phyloP scores from a whole-genome alignment of 768 basidiomycete species.

The Suillus sp. region DNA sequence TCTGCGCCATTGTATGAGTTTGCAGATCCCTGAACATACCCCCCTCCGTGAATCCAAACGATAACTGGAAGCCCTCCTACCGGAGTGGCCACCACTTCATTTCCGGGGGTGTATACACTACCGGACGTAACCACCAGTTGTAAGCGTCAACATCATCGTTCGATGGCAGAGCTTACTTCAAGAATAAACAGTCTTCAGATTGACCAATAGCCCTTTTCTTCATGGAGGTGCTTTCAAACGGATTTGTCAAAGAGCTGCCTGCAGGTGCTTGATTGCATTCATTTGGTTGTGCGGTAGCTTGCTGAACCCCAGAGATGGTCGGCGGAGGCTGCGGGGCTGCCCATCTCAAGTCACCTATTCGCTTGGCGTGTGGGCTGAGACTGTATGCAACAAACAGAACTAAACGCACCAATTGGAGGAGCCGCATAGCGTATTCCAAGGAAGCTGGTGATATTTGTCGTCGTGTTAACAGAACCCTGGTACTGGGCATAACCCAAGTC shows the following conservation, averaged over 20 bases:
- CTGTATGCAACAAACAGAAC: too few relatives aligned
- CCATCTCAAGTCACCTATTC: conserved; percentile 30
- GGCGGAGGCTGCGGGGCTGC: conserved; percentile 30
- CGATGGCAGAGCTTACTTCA: conserved; percentile 25
- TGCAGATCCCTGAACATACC: conserved; percentile 28
- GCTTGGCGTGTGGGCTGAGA: not conserved
- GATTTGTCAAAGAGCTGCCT: conserved; percentile 35
- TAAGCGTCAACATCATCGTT: not conserved
- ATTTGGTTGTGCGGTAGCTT: conserved; percentile 28
- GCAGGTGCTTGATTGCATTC: conserved; percentile 33
- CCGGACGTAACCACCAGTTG: not conserved
- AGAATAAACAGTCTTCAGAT: conserved; percentile 36
- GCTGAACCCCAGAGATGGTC: conserved; percentile 24
- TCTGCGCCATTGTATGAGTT: conserved; percentile 24
- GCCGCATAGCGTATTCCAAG: conserved; percentile 32
- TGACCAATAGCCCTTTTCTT: conserved; percentile 19
- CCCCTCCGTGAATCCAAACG: conserved; percentile 40
- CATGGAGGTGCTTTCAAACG: conserved; percentile 9
- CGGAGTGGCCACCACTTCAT: not conserved
- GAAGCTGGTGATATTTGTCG: conserved; percentile 26
- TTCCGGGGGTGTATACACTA: conserved; percentile 35
- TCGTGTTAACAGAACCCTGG: conserved; percentile 25
- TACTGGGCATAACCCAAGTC: conserved; percentile 32
- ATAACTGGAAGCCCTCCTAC: conserved; percentile 31
- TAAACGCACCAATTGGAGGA: conserved; percentile 26